A percentile compares a stretch with the other conserved stretches of the same genome.
These are phyloP conservation scores for Alternaria longipes DNA, from an alignment of 2,329 filamentous ascomycete genomes.

Conservation along the genomic window DNA sequence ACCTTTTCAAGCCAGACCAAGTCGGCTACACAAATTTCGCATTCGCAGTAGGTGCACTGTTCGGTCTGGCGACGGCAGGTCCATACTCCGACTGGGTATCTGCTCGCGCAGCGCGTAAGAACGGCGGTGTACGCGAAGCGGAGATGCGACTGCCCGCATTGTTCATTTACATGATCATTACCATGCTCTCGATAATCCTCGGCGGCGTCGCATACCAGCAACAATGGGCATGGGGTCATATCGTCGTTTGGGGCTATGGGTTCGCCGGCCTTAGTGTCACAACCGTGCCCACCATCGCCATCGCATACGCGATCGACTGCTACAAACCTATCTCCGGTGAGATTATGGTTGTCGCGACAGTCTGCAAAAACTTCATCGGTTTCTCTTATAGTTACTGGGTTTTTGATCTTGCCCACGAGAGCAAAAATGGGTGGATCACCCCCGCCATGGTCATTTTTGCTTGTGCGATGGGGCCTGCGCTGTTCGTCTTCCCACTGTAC, in stretches of 20 bases:
- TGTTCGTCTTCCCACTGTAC: constrained; percentile 54
- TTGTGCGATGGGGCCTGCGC: constrained; percentile 51
- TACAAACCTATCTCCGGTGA: constrained; percentile 59
- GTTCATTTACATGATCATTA: constrained; percentile 61
- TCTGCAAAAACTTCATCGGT: constrained; percentile 57
- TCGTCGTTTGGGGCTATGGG: constrained; percentile 61
- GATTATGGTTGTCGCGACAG: constrained; percentile 57
- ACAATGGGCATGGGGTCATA: constrained; percentile 60
- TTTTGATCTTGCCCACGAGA: constrained; percentile 49
- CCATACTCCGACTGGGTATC: constrained; percentile 66
- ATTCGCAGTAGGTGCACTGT: constrained; percentile 60
- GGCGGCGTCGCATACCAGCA: constrained; percentile 60
- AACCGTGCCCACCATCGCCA: constrained; percentile 54
- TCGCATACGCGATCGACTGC: constrained; percentile 58
- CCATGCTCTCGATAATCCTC: constrained; percentile 59
- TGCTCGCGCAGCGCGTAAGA: constrained; percentile 62
- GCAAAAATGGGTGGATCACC: constrained; percentile 51
- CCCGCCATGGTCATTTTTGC: constrained; percentile 58
- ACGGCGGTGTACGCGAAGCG: constrained; percentile 65
- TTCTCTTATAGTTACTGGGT: constrained; percentile 57
- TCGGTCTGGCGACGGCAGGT: constrained; percentile 65
- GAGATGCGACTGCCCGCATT: constrained; percentile 64
- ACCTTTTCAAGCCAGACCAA: constrained; percentile 54
- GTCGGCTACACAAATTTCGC: constrained; percentile 62
- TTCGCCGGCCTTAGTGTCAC: constrained; percentile 55